Percentiles rank a stretch among this genome's conserved stretches.
Conservation (phyloP, 257 asterid species). For the Solanum bukasovii region DNA sequence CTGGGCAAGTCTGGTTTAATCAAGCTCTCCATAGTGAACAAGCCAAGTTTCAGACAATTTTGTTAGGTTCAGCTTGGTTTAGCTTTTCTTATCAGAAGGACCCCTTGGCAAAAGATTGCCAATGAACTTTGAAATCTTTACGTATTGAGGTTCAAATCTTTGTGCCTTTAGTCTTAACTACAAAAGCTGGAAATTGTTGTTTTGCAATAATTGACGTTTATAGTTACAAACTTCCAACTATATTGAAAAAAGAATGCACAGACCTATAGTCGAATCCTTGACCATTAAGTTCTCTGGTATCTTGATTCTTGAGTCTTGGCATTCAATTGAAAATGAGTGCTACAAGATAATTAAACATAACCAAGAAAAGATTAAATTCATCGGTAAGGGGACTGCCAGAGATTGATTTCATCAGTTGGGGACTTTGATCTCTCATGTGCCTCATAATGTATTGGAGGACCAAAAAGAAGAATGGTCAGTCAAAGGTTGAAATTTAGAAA, state of each 20-base stretch:
- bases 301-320: not conserved
- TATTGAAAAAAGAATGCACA: not conserved
- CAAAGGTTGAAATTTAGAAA: not conserved
- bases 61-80: not conserved
- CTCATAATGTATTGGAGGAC: not conserved
- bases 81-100: not conserved
- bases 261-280: not conserved
- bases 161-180: not conserved
- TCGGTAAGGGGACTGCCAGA: not conserved
- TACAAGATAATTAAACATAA: not conserved
- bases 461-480: not conserved
- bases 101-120: not conserved
- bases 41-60: not conserved
- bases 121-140: not conserved
- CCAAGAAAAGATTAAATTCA: not conserved
- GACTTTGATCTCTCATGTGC: not conserved
- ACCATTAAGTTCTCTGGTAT: not conserved
- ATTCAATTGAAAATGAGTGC: not conserved
- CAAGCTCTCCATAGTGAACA: not conserved
- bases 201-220: not conserved
- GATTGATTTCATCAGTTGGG: not conserved
- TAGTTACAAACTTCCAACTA: not conserved
- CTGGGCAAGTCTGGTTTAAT: not conserved
- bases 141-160: not conserved
- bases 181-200: not conserved